These are phyloP conservation scores for Keithomyces neogunnii DNA, from an alignment of 2,329 filamentous ascomycete genomes.

Conservation along the genomic window DNA sequence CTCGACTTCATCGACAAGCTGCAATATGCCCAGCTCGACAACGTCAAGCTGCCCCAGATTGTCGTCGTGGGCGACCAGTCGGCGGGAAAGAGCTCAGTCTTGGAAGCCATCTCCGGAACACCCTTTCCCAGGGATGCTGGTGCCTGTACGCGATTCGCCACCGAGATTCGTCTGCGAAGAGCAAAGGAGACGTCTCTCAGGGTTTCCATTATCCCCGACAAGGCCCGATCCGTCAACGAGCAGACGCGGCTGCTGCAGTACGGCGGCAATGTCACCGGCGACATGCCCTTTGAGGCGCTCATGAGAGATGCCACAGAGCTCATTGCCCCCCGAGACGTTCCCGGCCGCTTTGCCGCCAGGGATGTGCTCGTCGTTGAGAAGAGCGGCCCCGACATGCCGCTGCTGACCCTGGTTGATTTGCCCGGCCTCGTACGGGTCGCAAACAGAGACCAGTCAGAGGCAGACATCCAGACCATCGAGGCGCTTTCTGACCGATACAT, in stretches of 20 bases:
- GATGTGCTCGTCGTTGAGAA: conserved; percentile 52
- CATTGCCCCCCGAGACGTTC: conserved; percentile 40
- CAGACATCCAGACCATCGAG: conserved; percentile 45
- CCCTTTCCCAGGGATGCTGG: conserved; percentile 51
- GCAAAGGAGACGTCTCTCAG: conserved; percentile 34
- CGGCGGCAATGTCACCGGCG: conserved; percentile 35
- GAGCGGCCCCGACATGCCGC: conserved; percentile 47
- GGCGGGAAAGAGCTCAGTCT: conserved; percentile 54
- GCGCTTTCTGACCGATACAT: conserved; percentile 44
- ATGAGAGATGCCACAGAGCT: conserved; percentile 42
- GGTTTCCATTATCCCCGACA: conserved; percentile 48
- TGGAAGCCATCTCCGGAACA: conserved; percentile 55
- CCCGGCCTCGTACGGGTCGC: conserved; percentile 49
- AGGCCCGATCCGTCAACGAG: conserved; percentile 35
- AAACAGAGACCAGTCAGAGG: conserved; percentile 42
- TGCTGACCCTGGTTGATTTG: conserved; percentile 54
- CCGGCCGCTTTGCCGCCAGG: conserved; percentile 40
- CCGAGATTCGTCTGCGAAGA: conserved; percentile 48
- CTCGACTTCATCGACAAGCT: conserved; percentile 50
- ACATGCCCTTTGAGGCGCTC: conserved; percentile 39
- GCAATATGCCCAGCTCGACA: conserved; percentile 43
- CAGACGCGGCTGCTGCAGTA: conserved; percentile 33
- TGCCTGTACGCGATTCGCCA: conserved; percentile 54
- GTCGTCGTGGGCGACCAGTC: conserved; percentile 59
- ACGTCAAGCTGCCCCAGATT: conserved; percentile 49